Percentiles rank a stretch among this genome's conserved stretches.
phyloP scores from a whole-genome alignment of 805 yeast species.

The Saccharomycopsis selenospora region DNA sequence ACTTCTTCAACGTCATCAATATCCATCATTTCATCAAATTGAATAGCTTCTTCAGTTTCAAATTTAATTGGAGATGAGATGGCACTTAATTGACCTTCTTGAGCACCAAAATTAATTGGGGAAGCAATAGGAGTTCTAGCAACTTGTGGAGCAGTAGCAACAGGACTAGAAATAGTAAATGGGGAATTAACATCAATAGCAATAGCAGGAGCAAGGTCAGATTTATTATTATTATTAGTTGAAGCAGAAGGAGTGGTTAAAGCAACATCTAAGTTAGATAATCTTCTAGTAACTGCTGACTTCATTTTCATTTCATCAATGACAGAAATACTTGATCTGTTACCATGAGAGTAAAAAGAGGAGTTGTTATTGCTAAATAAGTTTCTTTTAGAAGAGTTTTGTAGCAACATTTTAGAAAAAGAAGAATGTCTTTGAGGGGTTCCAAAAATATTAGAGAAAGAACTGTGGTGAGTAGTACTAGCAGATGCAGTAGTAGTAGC shows the following conservation, averaged over 20 bases:
- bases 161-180: not conserved
- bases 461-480: too few relatives aligned
- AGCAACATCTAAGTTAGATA: constrained; percentile 14
- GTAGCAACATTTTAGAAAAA: constrained; percentile 8
- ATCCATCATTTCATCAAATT: constrained; percentile 8
- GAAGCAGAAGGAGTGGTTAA: not conserved
- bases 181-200: not conserved
- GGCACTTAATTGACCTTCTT: constrained; percentile 9
- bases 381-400: not conserved
- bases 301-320: constrained; percentile 15
- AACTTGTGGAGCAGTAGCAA: constrained; percentile 5
- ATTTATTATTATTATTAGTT: not conserved
- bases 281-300: constrained; percentile 9
- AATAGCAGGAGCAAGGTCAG: not conserved
- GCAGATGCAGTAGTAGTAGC: too few relatives aligned
- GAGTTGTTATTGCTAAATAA: not conserved
- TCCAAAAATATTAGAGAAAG: not conserved
- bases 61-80: constrained; percentile 12
- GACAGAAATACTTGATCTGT: constrained; percentile 10
- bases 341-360: constrained; percentile 8
- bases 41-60: constrained; percentile 8
- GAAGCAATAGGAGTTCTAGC: constrained; percentile 14
- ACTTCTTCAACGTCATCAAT: constrained; percentile 3
- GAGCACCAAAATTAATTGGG: constrained; percentile 5
- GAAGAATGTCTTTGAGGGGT: constrained; percentile 12